Conservation (phyloP, 208 protist genomes). For the Herpetomonas samuelpessoai region DNA sequence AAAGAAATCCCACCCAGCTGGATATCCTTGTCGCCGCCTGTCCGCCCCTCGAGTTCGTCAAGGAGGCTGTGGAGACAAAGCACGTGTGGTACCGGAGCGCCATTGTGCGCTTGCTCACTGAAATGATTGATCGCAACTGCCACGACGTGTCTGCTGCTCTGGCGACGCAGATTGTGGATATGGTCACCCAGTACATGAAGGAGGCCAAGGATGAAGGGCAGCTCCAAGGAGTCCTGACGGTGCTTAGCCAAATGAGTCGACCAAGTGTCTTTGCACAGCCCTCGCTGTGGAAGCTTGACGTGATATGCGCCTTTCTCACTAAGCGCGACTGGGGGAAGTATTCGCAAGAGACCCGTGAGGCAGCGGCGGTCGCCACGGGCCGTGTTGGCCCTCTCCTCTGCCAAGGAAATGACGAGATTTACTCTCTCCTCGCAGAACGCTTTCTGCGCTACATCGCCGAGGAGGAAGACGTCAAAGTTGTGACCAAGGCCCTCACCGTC, state of each 20-base stretch:
- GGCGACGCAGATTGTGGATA: slow-evolving; percentile 33
- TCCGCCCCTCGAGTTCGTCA: slow-evolving; percentile 42
- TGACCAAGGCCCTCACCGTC: slow-evolving; percentile 22
- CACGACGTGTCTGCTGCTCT: slow-evolving; percentile 61
- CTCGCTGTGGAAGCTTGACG: slow-evolving; percentile 57
- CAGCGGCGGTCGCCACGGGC: slow-evolving; percentile 35
- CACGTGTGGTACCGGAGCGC: slow-evolving; percentile 66
- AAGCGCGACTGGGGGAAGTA: slow-evolving; percentile 51
- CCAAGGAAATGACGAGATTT: slow-evolving; percentile 21
- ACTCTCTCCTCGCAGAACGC: slow-evolving; percentile 15
- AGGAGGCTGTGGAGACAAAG: slow-evolving; percentile 48
- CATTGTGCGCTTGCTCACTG: slow-evolving; percentile 49
- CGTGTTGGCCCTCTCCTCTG: slow-evolving; percentile 24
- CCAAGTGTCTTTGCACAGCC: slow-evolving; percentile 36
- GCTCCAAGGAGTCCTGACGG: slow-evolving; percentile 54
- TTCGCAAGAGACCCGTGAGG: slow-evolving; percentile 32
- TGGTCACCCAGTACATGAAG: slow-evolving; percentile 45
- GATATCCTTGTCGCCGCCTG: slow-evolving; percentile 56
- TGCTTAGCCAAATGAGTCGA: slow-evolving; percentile 40
- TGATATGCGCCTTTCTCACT: slow-evolving; percentile 50
- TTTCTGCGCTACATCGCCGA: slow-evolving; percentile 34
- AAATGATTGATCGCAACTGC: slow-evolving; percentile 67
- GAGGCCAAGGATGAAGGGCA: slow-evolving; percentile 37
- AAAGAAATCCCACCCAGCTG: slow-evolving; percentile 65
- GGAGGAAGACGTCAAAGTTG: slow-evolving; percentile 33